Evolutionary conservation across 176 grass and related monocot genomes (phyloP).

Genomic region (Carex parvula): DNA sequence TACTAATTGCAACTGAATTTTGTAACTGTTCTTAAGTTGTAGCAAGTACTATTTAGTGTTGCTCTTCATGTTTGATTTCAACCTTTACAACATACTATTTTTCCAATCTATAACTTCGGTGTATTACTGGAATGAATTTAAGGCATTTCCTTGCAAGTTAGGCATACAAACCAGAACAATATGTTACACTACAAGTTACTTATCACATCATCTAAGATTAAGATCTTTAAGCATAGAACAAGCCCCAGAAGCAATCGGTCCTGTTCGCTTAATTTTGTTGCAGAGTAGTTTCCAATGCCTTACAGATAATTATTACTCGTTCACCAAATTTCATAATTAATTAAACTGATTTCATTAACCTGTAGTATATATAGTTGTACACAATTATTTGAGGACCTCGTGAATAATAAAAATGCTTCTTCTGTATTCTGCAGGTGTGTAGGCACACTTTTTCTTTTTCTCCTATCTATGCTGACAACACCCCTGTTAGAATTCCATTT

Average conservation of each 20-base stretch:
- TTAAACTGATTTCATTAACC: not conserved
- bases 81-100: not conserved
- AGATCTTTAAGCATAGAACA: not conserved
- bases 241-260: not conserved
- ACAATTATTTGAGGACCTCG: not conserved
- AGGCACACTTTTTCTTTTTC: not conserved
- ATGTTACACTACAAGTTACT: not conserved
- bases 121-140: not conserved
- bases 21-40: not conserved
- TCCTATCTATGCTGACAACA: not conserved
- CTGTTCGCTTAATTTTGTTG: not conserved
- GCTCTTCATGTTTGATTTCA: not conserved
- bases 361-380: not conserved
- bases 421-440: not conserved
- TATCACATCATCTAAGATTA: not conserved
- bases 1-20: not conserved
- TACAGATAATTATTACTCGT: not conserved
- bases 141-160: not conserved
- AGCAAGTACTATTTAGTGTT: not conserved
- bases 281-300: not conserved
- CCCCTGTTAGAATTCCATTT: not conserved
- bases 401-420: not conserved
- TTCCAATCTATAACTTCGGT: too few species aligned
- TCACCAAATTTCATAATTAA: not conserved
- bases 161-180: not conserved